phyloP scores from a whole-genome alignment of 805 yeast species.

The Saccharomycopsis amapae region DNA sequence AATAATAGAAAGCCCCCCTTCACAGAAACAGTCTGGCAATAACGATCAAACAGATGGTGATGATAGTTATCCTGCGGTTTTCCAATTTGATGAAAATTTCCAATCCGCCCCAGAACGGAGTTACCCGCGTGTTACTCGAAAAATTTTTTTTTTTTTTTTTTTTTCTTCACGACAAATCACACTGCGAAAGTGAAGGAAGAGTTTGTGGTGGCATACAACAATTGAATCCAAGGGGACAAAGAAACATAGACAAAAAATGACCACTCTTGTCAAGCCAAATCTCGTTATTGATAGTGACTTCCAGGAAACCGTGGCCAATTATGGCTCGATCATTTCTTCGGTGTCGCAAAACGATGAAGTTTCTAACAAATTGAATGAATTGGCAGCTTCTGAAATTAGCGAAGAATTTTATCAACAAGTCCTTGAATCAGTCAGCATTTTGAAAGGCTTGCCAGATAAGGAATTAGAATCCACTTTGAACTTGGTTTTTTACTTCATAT shows the following conservation, averaged over 20 bases:
- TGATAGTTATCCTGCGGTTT: too few species aligned
- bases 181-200: not conserved
- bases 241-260: not conserved
- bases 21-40: too few species aligned
- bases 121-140: too few species aligned
- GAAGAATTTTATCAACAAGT: constrained; percentile 13
- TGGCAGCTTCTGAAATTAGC: not conserved
- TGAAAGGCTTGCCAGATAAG: constrained; percentile 14
- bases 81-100: too few species aligned
- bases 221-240: not conserved
- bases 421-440: constrained; percentile 9
- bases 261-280: constrained; percentile 15
- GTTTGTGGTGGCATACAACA: not conserved
- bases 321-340: constrained; percentile 13
- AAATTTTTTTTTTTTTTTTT: too few species aligned
- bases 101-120: too few species aligned
- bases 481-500: constrained; percentile 18
- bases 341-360: constrained; percentile 10
- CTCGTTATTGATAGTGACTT: constrained; percentile 19
- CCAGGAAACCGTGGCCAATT: constrained; percentile 14
- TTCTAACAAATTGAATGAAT: constrained; percentile 10
- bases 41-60: too few species aligned
- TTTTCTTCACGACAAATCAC: not conserved
- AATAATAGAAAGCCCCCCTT: too few species aligned
- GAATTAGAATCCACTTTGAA: constrained; percentile 19